Conservation (phyloP, 768 basidiomycete genomes). For the Boletus patriciae region DNA sequence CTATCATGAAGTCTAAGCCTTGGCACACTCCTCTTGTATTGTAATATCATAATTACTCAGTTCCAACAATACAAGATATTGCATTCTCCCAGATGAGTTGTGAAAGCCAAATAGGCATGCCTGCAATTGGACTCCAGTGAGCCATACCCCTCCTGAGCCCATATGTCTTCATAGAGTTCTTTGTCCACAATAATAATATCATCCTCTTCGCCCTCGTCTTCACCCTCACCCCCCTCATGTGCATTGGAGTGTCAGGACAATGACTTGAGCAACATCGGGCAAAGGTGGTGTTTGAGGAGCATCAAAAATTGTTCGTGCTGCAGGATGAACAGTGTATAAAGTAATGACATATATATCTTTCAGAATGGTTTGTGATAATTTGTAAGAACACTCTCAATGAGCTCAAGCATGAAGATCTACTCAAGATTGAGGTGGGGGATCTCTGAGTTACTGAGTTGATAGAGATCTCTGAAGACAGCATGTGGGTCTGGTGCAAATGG, state of each 20-base stretch:
- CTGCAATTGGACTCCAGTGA: too few relatives aligned
- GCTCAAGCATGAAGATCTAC: constrained; percentile 90
- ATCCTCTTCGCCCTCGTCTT: too few relatives aligned
- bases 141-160: too few relatives aligned
- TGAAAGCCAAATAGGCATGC: too few relatives aligned
- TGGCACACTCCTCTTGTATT: too few relatives aligned
- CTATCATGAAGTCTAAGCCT: too few relatives aligned
- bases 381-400: constrained; percentile 94
- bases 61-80: too few relatives aligned
- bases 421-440: constrained; percentile 77
- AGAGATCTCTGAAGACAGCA: constrained; percentile 91
- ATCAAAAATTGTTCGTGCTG: constrained; percentile 83
- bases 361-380: constrained; percentile 83
- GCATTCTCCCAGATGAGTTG: too few relatives aligned
- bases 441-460: constrained; percentile 80
- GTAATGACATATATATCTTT: constrained; percentile 47
- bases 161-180: too few relatives aligned
- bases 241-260: constrained; percentile 82
- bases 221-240: too few relatives aligned
- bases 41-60: too few relatives aligned
- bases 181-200: too few relatives aligned
- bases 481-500: constrained; percentile 80
- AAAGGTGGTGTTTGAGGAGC: constrained; percentile 87
- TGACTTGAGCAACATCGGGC: constrained; percentile 83
- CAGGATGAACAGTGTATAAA: background rate